These are phyloP conservation scores for Starmerella vitae DNA, from an alignment of 805 yeast species.

Conservation along the genomic window DNA sequence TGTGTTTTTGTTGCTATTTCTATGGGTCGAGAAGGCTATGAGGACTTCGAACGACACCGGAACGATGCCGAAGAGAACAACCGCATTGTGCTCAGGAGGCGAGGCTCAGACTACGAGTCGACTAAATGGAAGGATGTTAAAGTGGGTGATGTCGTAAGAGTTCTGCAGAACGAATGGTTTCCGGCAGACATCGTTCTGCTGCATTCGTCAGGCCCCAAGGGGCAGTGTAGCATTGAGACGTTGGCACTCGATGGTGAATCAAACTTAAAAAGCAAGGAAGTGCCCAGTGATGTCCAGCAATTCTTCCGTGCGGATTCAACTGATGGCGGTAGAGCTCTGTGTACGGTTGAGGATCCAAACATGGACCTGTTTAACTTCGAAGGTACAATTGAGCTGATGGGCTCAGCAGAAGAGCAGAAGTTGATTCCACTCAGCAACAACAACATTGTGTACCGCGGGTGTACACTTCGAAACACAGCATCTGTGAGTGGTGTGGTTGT, in stretches of 20 bases:
- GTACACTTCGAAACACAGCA: conserved; percentile 72
- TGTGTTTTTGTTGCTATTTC: conserved; percentile 77
- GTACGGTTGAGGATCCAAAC: conserved; percentile 83
- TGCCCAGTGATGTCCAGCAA: conserved; percentile 51
- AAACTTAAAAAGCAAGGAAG: conserved; percentile 60
- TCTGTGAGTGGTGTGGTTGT: conserved; percentile 65
- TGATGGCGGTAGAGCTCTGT: conserved; percentile 9
- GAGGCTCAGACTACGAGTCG: conserved; percentile 25
- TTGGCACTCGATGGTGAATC: conserved; percentile 98
- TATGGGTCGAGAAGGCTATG: conserved; percentile 84
- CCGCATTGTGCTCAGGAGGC: conserved; percentile 34
- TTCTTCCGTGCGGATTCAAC: conserved; percentile 14
- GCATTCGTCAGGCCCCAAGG: conserved; percentile 44
- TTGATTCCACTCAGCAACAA: conserved; percentile 58
- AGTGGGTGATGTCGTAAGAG: conserved; percentile 75
- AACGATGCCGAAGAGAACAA: conserved; percentile 78
- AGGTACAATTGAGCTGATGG: conserved; percentile 37
- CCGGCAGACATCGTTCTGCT: conserved; percentile 82
- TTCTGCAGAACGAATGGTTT: conserved; percentile 75
- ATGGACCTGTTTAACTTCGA: conserved; percentile 82
- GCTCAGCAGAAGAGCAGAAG: background rate
- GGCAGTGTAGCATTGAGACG: conserved; percentile 72
- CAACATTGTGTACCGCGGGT: conserved; percentile 82
- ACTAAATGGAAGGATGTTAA: conserved; percentile 58
- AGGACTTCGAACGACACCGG: conserved; percentile 76